phyloP scores from a whole-genome alignment of 1,139 yeast genomes.

The Yamadazyma triangularis region DNA sequence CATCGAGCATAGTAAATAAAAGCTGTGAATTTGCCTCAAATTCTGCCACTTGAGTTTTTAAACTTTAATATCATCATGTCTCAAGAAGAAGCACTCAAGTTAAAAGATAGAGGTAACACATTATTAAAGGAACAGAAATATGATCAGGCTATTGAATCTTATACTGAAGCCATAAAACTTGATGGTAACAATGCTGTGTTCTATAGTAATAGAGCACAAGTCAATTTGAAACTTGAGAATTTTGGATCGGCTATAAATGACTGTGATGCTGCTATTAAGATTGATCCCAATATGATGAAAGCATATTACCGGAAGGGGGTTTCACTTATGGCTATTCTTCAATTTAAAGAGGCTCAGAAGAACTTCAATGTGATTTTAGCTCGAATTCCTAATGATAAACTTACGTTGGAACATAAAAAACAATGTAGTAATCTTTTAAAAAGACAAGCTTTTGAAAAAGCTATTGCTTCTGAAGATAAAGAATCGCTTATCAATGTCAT shows the following conservation, averaged over 20 bases:
- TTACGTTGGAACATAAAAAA: conserved; percentile 59
- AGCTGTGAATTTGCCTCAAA: too few species aligned
- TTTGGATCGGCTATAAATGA: conserved; percentile 83
- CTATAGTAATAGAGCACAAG: conserved; percentile 87
- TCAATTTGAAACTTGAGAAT: conserved; percentile 77
- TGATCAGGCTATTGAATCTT: conserved; percentile 63
- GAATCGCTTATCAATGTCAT: conserved; percentile 32
- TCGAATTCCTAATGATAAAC: conserved; percentile 63
- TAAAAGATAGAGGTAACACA: conserved; percentile 73
- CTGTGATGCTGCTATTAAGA: conserved; percentile 63
- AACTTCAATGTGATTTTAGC: conserved; percentile 66
- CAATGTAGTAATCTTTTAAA: conserved; percentile 68
- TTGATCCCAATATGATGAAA: conserved; percentile 68
- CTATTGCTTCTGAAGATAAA: conserved; percentile 67
- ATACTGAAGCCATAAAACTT: conserved; percentile 73
- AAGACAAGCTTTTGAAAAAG: conserved; percentile 77
- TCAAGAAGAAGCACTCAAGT: conserved; percentile 41
- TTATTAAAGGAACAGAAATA: conserved; percentile 59
- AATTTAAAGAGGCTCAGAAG: conserved; percentile 68
- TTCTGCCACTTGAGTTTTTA: too few species aligned
- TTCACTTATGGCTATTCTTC: conserved; percentile 70
- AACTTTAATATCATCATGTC: conserved; percentile 2
- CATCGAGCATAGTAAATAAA: too few species aligned
- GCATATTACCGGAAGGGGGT: conserved; percentile 84
- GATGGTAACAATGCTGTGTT: conserved; percentile 68